phyloP scores from a whole-genome alignment of 2,329 filamentous ascomycete genomes.

The Aspergillaceae sp. region DNA sequence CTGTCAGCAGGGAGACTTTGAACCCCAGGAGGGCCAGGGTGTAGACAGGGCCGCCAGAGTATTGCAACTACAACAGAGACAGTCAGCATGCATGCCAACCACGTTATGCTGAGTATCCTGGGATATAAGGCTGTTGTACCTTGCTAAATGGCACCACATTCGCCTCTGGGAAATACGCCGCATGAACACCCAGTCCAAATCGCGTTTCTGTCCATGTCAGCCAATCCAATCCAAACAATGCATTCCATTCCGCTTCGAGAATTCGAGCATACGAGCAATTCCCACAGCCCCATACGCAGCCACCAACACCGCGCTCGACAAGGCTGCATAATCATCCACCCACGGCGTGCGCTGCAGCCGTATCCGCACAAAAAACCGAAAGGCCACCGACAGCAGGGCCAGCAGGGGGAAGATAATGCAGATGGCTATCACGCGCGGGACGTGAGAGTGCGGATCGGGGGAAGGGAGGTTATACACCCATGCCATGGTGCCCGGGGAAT shows the following conservation, averaged over 20 bases:
- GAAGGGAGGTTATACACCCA: slow-evolving; percentile 22
- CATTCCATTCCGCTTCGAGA: neutral
- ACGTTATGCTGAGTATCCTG: neutral
- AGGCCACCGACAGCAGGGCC: slow-evolving; percentile 14
- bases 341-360: slow-evolving; percentile 12
- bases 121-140: slow-evolving; percentile 5
- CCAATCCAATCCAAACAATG: neutral
- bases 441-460: slow-evolving; percentile 14
- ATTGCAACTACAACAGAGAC: slow-evolving; percentile 15
- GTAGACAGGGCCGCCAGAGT: slow-evolving; percentile 20
- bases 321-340: slow-evolving; percentile 20
- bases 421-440: slow-evolving; percentile 15
- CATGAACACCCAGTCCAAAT: slow-evolving; percentile 17
- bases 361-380: slow-evolving; percentile 19
- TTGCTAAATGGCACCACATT: slow-evolving; percentile 20
- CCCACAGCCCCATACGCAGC: slow-evolving; percentile 11
- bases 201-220: slow-evolving; percentile 15
- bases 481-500: slow-evolving; percentile 10
- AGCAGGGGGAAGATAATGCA: slow-evolving; percentile 14
- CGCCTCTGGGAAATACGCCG: slow-evolving; percentile 12
- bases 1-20: slow-evolving; percentile 40
- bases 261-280: slow-evolving; percentile 13
- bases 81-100: neutral
- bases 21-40: slow-evolving; percentile 34
- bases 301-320: slow-evolving; percentile 14